These are phyloP conservation scores for Penstemon newberryi DNA, from an alignment of 257 asterid genomes.

Conservation along the genomic window DNA sequence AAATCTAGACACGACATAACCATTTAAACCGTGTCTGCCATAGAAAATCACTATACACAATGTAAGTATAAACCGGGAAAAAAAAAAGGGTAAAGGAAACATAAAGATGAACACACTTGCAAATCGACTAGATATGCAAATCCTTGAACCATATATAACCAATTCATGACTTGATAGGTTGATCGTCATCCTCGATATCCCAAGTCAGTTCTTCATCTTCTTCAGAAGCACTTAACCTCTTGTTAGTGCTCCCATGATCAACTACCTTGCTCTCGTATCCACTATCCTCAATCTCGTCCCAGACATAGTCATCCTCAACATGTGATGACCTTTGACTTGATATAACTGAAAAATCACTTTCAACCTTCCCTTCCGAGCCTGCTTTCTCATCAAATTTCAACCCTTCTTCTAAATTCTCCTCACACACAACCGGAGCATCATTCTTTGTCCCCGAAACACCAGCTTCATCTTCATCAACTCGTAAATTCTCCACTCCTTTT, in stretches of 20 bases:
- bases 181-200: conserved; percentile 68
- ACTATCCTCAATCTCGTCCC: conserved; percentile 93
- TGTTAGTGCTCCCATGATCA: conserved; percentile 27
- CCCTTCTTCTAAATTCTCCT: conserved; percentile 39
- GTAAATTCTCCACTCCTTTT: conserved; percentile 35
- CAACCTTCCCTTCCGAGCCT: conserved; percentile 63
- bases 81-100: not conserved
- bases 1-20: too few relatives aligned
- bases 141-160: conserved; percentile 2
- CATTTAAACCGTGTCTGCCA: too few relatives aligned
- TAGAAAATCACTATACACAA: too few relatives aligned
- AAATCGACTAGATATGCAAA: not conserved
- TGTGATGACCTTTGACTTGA: conserved; percentile 63
- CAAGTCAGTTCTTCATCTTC: conserved; percentile 74
- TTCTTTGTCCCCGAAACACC: conserved; percentile 43
- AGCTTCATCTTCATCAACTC: conserved; percentile 25
- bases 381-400: conserved; percentile 46
- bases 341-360: conserved; percentile 73
- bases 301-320: conserved; percentile 70
- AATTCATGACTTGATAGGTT: conserved; percentile 44
- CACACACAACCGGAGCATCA: conserved; percentile 33
- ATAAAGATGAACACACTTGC: conserved; percentile 19
- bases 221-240: conserved; percentile 49
- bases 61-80: not conserved
- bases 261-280: conserved; percentile 53